Evolutionary conservation across 2,329 filamentous ascomycete species (phyloP).

Genomic region (Hypomyces rosellus): DNA sequence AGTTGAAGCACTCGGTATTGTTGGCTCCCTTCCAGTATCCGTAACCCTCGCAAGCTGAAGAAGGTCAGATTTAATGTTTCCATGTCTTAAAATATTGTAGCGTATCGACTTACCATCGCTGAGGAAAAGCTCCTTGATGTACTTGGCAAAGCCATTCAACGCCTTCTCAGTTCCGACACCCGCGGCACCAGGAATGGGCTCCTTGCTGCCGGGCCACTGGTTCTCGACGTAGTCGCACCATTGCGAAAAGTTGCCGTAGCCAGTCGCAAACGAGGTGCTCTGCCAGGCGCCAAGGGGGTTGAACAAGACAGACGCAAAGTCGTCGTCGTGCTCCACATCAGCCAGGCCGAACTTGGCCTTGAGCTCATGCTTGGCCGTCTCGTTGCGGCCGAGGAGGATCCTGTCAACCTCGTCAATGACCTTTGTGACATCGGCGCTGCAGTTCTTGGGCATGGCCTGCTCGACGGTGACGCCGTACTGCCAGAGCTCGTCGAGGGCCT

Average conservation of each 20-base stretch:
- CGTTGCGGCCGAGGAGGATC: conserved; percentile 34
- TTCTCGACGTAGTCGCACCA: conserved; percentile 30
- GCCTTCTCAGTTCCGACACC: conserved; percentile 51
- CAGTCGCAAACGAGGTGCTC: conserved; percentile 25
- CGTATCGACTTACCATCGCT: conserved; percentile 37
- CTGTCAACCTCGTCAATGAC: conserved; percentile 42
- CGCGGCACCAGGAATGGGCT: conserved; percentile 15
- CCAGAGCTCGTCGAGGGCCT: conserved; percentile 70
- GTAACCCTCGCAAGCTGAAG: conserved; percentile 39
- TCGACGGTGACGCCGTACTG: conserved; percentile 42
- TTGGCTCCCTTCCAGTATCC: conserved; percentile 40
- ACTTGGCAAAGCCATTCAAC: conserved; percentile 48
- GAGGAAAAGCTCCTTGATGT: conserved; percentile 39
- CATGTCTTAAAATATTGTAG: no score
- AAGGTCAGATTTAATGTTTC: conserved; percentile 1
- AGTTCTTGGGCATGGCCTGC: conserved; percentile 46
- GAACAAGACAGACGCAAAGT: conserved; percentile 38
- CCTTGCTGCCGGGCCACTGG: conserved; percentile 15
- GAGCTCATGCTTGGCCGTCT: conserved; percentile 34
- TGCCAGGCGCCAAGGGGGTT: conserved; percentile 29
- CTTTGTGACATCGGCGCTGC: conserved; percentile 55
- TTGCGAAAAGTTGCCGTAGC: conserved; percentile 29
- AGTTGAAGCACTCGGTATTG: conserved; percentile 17
- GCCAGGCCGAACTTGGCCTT: conserved; percentile 35
- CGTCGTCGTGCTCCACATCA: conserved; percentile 36